A percentile compares a stretch with the other conserved stretches of the same genome.
These are phyloP conservation scores for Prunus armeniaca DNA, from an alignment of 306 rosid species.

Conservation along the genomic window DNA sequence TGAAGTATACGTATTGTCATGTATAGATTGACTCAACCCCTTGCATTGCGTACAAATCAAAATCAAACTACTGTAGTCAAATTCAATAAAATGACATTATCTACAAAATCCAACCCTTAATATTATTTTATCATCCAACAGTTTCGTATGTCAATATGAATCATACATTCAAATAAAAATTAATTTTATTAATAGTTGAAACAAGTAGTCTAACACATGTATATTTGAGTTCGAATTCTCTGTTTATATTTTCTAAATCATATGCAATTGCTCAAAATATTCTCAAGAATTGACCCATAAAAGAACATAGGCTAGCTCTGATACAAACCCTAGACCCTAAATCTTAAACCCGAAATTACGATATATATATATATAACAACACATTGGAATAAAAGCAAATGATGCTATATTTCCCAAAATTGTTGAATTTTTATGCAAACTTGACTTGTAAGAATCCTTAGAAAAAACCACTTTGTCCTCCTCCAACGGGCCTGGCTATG, in stretches of 20 bases:
- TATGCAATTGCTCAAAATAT: too few relatives aligned
- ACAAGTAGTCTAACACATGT: too few relatives aligned
- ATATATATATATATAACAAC: too few relatives aligned
- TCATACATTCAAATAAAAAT: background rate
- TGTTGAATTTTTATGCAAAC: too few relatives aligned
- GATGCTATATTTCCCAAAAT: too few relatives aligned
- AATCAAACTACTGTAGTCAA: too few relatives aligned
- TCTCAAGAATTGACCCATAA: too few relatives aligned
- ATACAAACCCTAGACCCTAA: too few relatives aligned
- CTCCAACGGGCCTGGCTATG: background rate
- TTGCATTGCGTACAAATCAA: too few relatives aligned
- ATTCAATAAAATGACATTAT: background rate
- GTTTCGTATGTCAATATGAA: background rate
- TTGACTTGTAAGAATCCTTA: background rate
- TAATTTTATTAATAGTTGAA: too few relatives aligned
- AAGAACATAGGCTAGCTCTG: fast-evolving
- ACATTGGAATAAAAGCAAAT: too few relatives aligned
- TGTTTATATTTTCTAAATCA: background rate
- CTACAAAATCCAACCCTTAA: background rate
- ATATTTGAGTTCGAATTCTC: background rate
- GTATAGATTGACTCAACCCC: background rate
- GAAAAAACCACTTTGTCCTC: background rate
- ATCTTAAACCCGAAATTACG: background rate
- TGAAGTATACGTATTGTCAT: background rate
- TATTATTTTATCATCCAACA: background rate